Conservation (phyloP, 1,284 basidiomycete species). For the Cronartium quercuum region DNA sequence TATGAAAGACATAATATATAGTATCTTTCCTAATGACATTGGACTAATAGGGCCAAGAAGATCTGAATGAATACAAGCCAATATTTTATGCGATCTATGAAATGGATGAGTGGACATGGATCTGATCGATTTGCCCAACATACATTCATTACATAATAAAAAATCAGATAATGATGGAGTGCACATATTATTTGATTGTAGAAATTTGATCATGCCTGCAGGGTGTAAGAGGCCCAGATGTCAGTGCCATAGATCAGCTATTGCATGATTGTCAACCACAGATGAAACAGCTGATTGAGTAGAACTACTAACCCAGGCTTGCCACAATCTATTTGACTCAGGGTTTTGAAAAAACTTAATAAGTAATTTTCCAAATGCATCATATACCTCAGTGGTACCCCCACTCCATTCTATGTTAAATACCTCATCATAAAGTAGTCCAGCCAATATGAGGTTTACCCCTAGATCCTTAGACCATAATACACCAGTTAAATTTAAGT, state of each 20-base stretch:
- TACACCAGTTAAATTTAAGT: neutral
- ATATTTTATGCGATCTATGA: neutral
- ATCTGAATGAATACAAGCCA: neutral
- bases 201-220: neutral
- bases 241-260: neutral
- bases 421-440: neutral
- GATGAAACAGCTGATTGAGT: neutral
- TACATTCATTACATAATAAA: neutral
- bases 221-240: neutral
- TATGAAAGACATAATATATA: neutral
- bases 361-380: neutral
- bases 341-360: neutral
- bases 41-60: neutral
- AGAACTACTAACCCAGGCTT: neutral
- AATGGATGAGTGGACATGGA: neutral
- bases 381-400: neutral
- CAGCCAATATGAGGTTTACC: neutral
- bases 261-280: neutral
- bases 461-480: neutral
- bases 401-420: neutral
- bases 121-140: neutral
- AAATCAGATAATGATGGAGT: neutral
- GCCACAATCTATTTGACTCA: neutral
- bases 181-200: neutral
- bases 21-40: neutral